These are phyloP conservation scores for Endoconidiophora laricicola DNA, from an alignment of 2,329 filamentous ascomycete genomes.

Conservation along the genomic window DNA sequence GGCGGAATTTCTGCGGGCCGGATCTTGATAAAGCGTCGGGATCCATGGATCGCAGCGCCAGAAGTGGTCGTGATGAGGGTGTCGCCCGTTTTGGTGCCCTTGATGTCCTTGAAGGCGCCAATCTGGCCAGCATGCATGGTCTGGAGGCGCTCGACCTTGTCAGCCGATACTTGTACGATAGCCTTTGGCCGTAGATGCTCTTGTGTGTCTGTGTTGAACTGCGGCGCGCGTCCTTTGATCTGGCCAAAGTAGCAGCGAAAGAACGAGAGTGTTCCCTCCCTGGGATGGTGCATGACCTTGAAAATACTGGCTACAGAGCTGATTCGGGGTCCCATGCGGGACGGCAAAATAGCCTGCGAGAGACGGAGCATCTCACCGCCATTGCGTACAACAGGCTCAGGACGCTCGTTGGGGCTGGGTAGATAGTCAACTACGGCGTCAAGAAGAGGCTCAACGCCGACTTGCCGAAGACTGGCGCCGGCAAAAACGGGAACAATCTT, in stretches of 20 bases:
- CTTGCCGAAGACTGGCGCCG: slow-evolving; percentile 82
- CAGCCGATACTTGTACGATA: slow-evolving; percentile 77
- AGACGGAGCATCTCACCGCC: slow-evolving; percentile 32
- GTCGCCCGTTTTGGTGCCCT: slow-evolving; percentile 83
- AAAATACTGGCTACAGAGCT: slow-evolving; percentile 53
- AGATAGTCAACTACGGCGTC: slow-evolving; percentile 80
- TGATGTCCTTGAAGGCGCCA: slow-evolving; percentile 79
- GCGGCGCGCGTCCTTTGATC: slow-evolving; percentile 52
- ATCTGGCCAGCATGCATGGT: slow-evolving; percentile 77
- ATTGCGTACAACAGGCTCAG: slow-evolving; percentile 61
- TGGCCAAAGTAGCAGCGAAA: slow-evolving; percentile 81
- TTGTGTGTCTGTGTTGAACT: slow-evolving; percentile 78
- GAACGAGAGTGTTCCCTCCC: slow-evolving; percentile 76
- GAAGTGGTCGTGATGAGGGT: slow-evolving; percentile 63
- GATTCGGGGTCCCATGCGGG: slow-evolving; percentile 21
- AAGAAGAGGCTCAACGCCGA: slow-evolving; percentile 81
- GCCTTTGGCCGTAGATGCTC: slow-evolving; percentile 65
- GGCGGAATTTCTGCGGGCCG: slow-evolving; percentile 79
- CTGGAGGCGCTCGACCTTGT: slow-evolving; percentile 69
- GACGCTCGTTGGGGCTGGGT: slow-evolving; percentile 64
- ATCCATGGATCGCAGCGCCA: slow-evolving; percentile 44
- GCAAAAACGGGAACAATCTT: slow-evolving; percentile 74
- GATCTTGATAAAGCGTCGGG: slow-evolving; percentile 61
- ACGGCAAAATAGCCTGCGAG: slow-evolving; percentile 23
- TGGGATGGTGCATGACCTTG: slow-evolving; percentile 83